phyloP scores from a whole-genome alignment of 768 basidiomycete genomes.

The Xerocomellus intermedius region DNA sequence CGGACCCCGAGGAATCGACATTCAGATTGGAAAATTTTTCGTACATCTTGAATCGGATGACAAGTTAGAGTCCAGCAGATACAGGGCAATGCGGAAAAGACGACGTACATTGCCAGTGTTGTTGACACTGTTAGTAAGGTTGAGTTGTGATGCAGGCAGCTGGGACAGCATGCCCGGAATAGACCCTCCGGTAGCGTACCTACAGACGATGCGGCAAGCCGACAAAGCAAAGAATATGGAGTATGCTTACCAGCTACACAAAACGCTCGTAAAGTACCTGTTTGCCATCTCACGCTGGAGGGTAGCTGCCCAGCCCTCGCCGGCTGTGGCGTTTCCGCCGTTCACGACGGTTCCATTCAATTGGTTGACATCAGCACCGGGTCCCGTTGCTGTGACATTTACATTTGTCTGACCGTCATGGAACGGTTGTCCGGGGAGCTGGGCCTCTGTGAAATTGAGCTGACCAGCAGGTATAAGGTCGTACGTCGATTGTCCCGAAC shows the following conservation, averaged over 20 bases:
- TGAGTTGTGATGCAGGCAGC: conserved; percentile 67
- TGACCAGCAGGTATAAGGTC: conserved; percentile 76
- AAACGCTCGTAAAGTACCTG: conserved; percentile 75
- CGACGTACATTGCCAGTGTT: conserved; percentile 74
- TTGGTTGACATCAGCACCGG: conserved; percentile 59
- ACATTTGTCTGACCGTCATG: conserved; percentile 30
- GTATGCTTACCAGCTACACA: conserved; percentile 79
- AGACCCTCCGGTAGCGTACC: conserved; percentile 87
- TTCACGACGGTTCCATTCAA: conserved; percentile 57
- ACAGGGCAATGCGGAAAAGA: background rate
- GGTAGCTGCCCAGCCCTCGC: conserved; percentile 64
- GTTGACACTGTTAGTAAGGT: conserved; percentile 59
- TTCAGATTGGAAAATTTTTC: conserved; percentile 84
- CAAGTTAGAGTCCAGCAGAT: background rate
- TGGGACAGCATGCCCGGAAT: conserved; percentile 68
- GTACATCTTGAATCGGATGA: conserved; percentile 57
- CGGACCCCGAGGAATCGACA: conserved; percentile 73
- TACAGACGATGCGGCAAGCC: conserved; percentile 23
- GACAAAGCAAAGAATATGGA: background rate
- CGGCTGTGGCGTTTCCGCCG: conserved; percentile 58
- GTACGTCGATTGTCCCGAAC: conserved; percentile 56
- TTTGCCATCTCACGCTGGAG: conserved; percentile 78
- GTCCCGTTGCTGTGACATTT: conserved; percentile 53
- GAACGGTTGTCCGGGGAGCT: conserved; percentile 68
- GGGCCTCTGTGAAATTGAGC: conserved; percentile 66